Percentiles rank a stretch among this genome's conserved stretches.
phyloP scores from a whole-genome alignment of 495 filamentous ascomycete genomes.

The Aspergillus ostianus region DNA sequence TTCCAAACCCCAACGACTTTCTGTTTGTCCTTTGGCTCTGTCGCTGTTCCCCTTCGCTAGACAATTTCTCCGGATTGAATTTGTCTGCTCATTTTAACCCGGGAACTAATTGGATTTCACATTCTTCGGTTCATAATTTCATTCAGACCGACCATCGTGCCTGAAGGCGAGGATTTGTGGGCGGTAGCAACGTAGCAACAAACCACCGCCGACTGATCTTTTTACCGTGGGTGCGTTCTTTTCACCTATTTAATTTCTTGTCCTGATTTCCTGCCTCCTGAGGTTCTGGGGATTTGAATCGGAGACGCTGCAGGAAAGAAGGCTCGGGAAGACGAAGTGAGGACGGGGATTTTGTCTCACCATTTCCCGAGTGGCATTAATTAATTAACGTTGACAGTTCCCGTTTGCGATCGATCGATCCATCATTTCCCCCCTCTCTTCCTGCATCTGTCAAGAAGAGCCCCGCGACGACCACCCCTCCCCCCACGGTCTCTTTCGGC shows the following conservation, averaged over 20 bases:
- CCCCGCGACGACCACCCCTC: constrained; percentile 32
- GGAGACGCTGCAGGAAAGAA: too few relatives aligned
- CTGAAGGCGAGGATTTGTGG: neutral
- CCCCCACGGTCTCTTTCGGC: neutral
- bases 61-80: neutral
- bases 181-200: neutral
- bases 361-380: constrained; percentile 37
- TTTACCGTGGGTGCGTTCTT: neutral
- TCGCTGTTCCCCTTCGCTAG: neutral
- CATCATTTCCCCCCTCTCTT: constrained; percentile 22
- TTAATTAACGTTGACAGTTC: constrained; percentile 8
- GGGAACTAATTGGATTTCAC: neutral
- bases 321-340: neutral
- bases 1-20: neutral
- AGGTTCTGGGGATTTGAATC: too few relatives aligned
- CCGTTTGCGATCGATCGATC: constrained; percentile 12
- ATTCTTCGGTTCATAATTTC: neutral
- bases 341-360: constrained; percentile 16
- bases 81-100: neutral
- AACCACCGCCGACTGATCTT: neutral
- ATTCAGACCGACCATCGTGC: too few relatives aligned
- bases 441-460: constrained; percentile 41
- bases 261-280: too few relatives aligned
- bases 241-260: neutral
- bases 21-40: neutral